A percentile compares a stretch with the other conserved stretches of the same genome.
These are phyloP conservation scores for Niveomyces coronatus DNA, from an alignment of 2,329 filamentous ascomycete genomes.

Conservation along the genomic window DNA sequence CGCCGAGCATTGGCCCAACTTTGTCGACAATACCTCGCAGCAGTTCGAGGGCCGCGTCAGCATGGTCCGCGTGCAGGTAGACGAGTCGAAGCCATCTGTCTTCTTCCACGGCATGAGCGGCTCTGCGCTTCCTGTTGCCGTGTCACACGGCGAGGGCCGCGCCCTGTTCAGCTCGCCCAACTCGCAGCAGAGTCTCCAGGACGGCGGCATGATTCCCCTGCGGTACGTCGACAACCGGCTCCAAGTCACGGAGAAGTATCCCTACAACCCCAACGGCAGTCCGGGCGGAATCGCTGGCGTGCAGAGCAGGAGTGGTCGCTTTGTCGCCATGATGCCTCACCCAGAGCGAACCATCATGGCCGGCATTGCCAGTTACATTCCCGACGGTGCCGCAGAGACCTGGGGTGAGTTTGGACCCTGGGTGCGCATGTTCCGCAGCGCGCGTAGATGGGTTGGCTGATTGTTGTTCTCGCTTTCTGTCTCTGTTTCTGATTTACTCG, in stretches of 20 bases:
- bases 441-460: conserved; percentile 73
- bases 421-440: conserved; percentile 78
- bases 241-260: conserved; percentile 69
- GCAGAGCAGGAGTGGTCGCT: conserved; percentile 64
- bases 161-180: conserved; percentile 55
- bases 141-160: conserved; percentile 85
- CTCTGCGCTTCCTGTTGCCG: conserved; percentile 71
- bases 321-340: conserved; percentile 87
- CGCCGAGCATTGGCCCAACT: conserved; percentile 73
- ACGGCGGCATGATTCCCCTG: conserved; percentile 61
- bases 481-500: no score
- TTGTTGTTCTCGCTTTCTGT: neutral
- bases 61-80: conserved; percentile 68
- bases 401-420: conserved; percentile 82
- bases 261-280: conserved; percentile 79
- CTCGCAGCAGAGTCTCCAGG: conserved; percentile 44
- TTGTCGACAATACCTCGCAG: conserved; percentile 73
- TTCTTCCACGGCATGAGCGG: conserved; percentile 86
- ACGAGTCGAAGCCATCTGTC: conserved; percentile 50
- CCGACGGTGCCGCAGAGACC: conserved; percentile 43
- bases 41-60: conserved; percentile 84
- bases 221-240: conserved; percentile 74
- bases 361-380: conserved; percentile 67
- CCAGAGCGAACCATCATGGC: conserved; percentile 81
- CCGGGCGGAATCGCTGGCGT: conserved; percentile 74